Evolutionary conservation across 2,329 filamentous ascomycete genomes (phyloP).

Genomic region (Mycocentrospora acerina): DNA sequence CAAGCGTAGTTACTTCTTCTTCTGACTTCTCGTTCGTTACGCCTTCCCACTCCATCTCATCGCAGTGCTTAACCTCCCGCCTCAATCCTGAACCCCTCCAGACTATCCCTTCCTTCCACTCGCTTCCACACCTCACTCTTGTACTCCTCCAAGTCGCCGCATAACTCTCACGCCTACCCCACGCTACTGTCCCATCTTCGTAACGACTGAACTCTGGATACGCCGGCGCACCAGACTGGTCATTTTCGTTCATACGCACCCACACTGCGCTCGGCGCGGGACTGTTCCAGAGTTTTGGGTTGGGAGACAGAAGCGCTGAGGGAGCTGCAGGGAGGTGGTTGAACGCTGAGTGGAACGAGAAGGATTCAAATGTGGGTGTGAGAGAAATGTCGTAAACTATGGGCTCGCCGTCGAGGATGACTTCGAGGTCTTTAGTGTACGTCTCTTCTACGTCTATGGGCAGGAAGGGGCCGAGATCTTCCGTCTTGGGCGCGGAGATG

Average conservation of each 20-base stretch:
- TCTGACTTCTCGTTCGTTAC: constrained; percentile 1
- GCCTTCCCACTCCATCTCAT: neutral
- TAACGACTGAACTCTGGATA: constrained; percentile 12
- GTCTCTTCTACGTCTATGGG: neutral
- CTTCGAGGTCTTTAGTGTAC: neutral
- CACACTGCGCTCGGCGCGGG: neutral
- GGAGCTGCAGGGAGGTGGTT: neutral
- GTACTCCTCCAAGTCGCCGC: constrained; percentile 1
- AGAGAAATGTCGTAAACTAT: neutral
- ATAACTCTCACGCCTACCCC: constrained; percentile 5
- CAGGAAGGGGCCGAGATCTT: constrained; percentile 11
- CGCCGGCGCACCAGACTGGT: constrained; percentile 7
- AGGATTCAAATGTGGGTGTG: no score
- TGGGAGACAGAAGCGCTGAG: neutral
- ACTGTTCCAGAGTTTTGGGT: neutral
- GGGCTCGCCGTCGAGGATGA: neutral
- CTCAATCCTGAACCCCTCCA: constrained; percentile 1
- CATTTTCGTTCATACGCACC: neutral
- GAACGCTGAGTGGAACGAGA: neutral
- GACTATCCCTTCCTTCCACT: neutral
- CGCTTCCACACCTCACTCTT: neutral
- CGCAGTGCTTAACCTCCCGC: neutral
- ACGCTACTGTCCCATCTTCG: neutral
- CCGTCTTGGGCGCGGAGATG: constrained; percentile 8
- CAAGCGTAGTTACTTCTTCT: neutral